Evolutionary conservation across 495 filamentous ascomycete genomes (phyloP), one percentile per base, ranked within the genome.

Genomic region (Penicillium malachiteum): DNA sequence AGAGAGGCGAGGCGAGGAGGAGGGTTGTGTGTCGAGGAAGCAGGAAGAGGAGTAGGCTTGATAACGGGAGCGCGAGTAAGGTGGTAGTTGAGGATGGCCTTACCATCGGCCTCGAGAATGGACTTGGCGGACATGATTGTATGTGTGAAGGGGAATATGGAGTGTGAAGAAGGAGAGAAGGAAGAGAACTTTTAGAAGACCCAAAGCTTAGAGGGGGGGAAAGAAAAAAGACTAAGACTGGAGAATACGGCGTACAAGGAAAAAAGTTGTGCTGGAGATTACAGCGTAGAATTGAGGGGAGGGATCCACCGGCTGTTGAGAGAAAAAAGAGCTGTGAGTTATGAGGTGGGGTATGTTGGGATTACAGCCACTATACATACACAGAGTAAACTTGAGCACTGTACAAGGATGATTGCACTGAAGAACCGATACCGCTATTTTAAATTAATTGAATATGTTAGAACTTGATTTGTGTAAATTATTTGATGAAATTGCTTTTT

Each of bases 31-130:
- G 85, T 94, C 55, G 85, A 70, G 58, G 90, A 81, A 60, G 83
- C 69, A 60, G 94, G 92, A 21, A 99, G 90, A 74, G 95, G 90
- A 67, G 91, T 91, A 48, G 94, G 91, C 86, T 96, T 96, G 84
- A 99, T 97, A 70, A 96, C 88, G 54, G 93, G 87, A 55, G 94
- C 92, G 68, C 94, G 88, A 63, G 94, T 99, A 81, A 99, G 92
- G 85, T 99, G 94, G 83, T 96, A 99, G 88, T 96, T 97, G 82
- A 99, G 81, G 82, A 99, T 97, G 81, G 94, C 94, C 88, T 99
- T 99, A 85, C 94, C 94, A 79, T 99, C 94, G 82, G 95, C 94
- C 79, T 99, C 94, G 84, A 87, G 77, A 69, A 99, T 97, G 56
- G 93, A 87, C 79, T 99, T 99, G 75, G 94, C 95, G 72, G 94